Percentiles rank a stretch among this genome's conserved stretches.
Evolutionary conservation across 179 eudicot genomes (phyloP).

Genomic region (Patellifolia procumbens): DNA sequence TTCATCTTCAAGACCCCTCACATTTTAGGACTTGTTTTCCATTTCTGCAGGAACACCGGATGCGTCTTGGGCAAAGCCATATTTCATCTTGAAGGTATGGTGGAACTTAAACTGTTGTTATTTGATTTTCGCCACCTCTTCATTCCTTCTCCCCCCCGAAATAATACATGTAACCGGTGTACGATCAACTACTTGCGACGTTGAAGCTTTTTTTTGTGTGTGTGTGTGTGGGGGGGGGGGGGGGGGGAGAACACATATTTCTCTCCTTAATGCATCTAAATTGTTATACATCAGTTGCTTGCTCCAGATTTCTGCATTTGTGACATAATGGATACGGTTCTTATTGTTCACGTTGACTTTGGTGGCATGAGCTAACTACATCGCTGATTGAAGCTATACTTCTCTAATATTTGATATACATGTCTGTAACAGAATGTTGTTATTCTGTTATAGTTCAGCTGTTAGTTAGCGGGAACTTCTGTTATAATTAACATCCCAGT

Average conservation of each 20-base stretch:
- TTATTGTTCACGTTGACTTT: neutral
- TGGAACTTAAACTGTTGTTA: neutral
- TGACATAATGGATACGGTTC: neutral
- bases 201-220: no score
- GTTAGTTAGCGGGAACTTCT: no score
- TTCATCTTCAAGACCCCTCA: neutral
- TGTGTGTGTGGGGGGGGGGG: no score
- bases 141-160: no score
- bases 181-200: no score
- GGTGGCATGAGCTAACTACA: neutral
- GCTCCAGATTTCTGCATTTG: neutral
- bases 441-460: no score
- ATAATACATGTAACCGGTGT: no score
- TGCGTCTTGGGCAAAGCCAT: slow-evolving; percentile 97
- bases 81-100: slow-evolving; percentile 92
- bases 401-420: neutral
- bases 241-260: no score
- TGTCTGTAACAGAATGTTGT: no score
- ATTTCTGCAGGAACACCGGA: slow-evolving; percentile 77
- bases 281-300: neutral
- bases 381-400: neutral
- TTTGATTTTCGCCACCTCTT: neutral
- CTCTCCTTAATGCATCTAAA: no score
- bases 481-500: no score
- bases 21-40: neutral